Evolutionary conservation across 306 rosid genomes (phyloP).

Genomic region (Alnus rubra): DNA sequence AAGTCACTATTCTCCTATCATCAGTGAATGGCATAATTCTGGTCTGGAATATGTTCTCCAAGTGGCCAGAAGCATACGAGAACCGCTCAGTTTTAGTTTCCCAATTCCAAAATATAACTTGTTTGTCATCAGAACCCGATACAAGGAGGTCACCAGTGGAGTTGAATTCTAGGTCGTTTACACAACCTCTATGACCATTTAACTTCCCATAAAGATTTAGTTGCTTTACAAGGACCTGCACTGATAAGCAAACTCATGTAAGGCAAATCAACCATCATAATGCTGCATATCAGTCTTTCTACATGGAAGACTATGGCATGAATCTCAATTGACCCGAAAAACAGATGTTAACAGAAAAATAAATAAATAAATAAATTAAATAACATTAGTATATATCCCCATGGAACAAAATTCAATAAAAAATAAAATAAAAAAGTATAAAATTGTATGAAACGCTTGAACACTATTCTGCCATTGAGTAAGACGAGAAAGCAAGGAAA

Average conservation of each 20-base stretch:
- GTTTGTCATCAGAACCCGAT: slow-evolving; percentile 56
- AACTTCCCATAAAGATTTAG: slow-evolving; percentile 47
- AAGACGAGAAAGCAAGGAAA: not conserved
- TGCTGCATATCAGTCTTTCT: too few relatives aligned
- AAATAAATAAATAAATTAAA: too few relatives aligned
- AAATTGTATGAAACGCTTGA: too few relatives aligned
- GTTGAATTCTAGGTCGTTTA: slow-evolving; percentile 56
- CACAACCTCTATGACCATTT: slow-evolving; percentile 53
- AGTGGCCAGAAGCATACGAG: slow-evolving; percentile 52
- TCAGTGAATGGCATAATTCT: slow-evolving; percentile 51
- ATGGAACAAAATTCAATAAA: not conserved
- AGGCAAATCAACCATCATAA: slow-evolving; percentile 11
- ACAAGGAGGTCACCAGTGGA: slow-evolving; percentile 57
- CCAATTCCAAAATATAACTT: slow-evolving; percentile 59
- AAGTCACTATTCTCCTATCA: slow-evolving; percentile 51
- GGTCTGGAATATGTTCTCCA: slow-evolving; percentile 44
- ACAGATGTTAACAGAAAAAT: not conserved
- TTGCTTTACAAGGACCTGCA: slow-evolving; percentile 48
- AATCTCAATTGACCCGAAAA: too few relatives aligned
- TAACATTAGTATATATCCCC: not conserved
- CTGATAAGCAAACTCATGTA: slow-evolving; percentile 15
- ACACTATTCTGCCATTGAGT: too few relatives aligned
- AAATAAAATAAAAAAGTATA: too few relatives aligned
- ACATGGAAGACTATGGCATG: too few relatives aligned
- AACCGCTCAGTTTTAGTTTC: slow-evolving; percentile 36